A percentile compares a stretch with the other conserved stretches of the same genome.
These are phyloP conservation scores for Aspergillus ustus DNA, from an alignment of 2,329 filamentous ascomycete genomes.

Conservation along the genomic window DNA sequence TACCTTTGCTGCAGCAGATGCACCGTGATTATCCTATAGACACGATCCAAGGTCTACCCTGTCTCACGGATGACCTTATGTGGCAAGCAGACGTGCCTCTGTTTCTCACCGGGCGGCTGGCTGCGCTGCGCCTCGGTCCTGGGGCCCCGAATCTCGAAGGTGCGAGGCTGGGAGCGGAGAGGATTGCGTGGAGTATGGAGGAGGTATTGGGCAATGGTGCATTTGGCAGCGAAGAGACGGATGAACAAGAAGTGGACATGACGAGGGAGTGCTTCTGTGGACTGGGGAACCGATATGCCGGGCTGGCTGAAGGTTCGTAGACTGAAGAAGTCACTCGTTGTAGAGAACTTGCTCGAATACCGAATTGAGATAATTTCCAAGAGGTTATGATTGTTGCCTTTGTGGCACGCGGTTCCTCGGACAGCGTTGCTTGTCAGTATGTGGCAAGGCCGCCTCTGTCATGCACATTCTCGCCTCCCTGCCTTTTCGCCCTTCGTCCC, in stretches of 20 bases:
- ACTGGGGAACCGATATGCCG: conserved; percentile 46
- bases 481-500: not conserved
- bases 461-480: not conserved
- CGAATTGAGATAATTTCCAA: not conserved
- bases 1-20: conserved; percentile 67
- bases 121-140: conserved; percentile 70
- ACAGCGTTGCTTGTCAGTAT: not conserved
- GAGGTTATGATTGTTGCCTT: not conserved
- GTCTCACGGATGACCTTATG: conserved; percentile 75
- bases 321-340: not conserved
- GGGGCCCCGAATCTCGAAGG: conserved; percentile 76
- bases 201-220: conserved; percentile 52
- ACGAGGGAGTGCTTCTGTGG: conserved; percentile 45
- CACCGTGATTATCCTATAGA: conserved; percentile 64
- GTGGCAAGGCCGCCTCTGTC: not conserved
- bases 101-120: conserved; percentile 72
- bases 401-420: too few species aligned
- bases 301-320: conserved; percentile 21
- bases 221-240: conserved; percentile 24
- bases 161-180: conserved; percentile 72
- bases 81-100: conserved; percentile 75
- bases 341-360: not conserved
- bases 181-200: conserved; percentile 72
- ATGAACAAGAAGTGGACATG: conserved; percentile 26
- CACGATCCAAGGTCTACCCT: conserved; percentile 69